Evolutionary conservation across 768 basidiomycete genomes (phyloP), one percentile per base, ranked within the genome.

Genomic region (Trametes meyenii): DNA sequence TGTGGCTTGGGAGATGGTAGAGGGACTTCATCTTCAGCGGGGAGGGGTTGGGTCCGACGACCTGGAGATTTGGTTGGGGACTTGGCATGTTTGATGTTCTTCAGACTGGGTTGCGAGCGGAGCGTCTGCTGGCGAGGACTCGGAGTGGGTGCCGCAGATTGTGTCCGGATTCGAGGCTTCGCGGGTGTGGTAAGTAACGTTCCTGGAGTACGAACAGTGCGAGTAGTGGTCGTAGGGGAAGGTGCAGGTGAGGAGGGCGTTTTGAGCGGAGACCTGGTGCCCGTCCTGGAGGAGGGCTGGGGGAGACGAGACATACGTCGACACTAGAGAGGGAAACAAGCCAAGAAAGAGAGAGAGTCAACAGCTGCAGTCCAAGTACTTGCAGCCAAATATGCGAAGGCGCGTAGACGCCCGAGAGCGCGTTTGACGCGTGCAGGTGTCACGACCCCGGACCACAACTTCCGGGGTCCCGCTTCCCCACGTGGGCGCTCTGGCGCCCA

Each of bases 261-360:
- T 1, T 70, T 49, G 24, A 67, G 55, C 0, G 75, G 58, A 5
- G 63, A 50, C 35, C 53, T 50, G 2, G 56, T 39, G 8, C 40
- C 69, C 4, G 74, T 71, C 26, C 74, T 72, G 38, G 76, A 67
- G 8, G 74, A 64, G n/a, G 63, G 64, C 56, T 74, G 75, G n/a
- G 78, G 76, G 23, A 78, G 65, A 39, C 79, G 79, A 60, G 79
- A 79, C 79, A 80, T 80, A n/a, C n/a, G 39, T 19, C 40, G 49
- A 39, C 67, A 29, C 13, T 29, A 35, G 26, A 33, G 12, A 49
- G 24, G 53, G 46, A 24, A 45, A n/a, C 23, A 26, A 33, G 29
- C 8, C 29, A 8, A 8, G 29, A 33, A 33, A 26, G 55, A 8
- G 40, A 26, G 21, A 24, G 26, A 40, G 21, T 16, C n/a, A 46